phyloP scores from a whole-genome alignment of 83 land plant species.

The Isoetes engelmannii region DNA sequence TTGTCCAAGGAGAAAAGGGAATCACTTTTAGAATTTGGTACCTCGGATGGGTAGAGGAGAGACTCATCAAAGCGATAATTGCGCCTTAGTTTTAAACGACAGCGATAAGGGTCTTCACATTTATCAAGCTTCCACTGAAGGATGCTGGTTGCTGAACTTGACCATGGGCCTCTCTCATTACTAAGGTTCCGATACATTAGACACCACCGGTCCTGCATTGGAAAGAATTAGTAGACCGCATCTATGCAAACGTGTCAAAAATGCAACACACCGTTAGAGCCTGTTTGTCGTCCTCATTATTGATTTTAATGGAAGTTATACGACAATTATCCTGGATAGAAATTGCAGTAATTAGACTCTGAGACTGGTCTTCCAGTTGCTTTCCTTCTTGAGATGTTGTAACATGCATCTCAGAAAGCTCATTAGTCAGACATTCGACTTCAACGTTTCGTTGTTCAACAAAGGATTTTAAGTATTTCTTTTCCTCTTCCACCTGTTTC shows the following conservation, averaged over 20 bases:
- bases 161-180: constrained; percentile 99
- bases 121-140: constrained; percentile 91
- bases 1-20: not conserved
- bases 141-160: constrained; percentile 58
- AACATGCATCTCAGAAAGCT: constrained; percentile 41
- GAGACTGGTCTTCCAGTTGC: constrained; percentile 66
- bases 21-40: not conserved
- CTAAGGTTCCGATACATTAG: constrained; percentile 76
- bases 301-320: constrained; percentile 49
- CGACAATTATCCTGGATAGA: constrained; percentile 58
- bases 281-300: constrained; percentile 80
- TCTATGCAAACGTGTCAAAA: not conserved
- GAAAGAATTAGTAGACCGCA: not conserved
- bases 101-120: constrained; percentile 79
- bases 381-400: constrained; percentile 37
- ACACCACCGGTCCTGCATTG: constrained; percentile 80
- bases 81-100: constrained; percentile 66
- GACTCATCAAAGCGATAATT: constrained; percentile 77
- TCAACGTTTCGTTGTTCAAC: constrained; percentile 53
- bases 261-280: constrained; percentile 54
- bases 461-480: constrained; percentile 44
- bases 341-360: constrained; percentile 36
- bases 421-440: constrained; percentile 49
- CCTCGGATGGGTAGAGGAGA: constrained; percentile 41
- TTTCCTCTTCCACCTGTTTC: constrained; percentile 73